Conservation (phyloP, 2,329 filamentous ascomycete genomes). For the Alternaria arbusti region DNA sequence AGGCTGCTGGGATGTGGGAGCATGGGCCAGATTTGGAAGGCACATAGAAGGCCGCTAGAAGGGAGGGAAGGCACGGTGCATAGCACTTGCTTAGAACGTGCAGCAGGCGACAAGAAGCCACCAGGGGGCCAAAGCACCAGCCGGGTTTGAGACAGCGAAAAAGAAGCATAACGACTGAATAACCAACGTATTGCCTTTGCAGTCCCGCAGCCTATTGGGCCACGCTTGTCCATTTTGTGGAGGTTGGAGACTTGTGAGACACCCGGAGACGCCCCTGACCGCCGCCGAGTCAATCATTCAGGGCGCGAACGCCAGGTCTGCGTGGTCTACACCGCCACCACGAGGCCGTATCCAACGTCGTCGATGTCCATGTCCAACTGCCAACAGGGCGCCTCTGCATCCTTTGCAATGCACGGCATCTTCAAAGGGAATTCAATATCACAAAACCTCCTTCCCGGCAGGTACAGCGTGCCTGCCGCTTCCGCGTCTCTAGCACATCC, state of each 20-base stretch:
- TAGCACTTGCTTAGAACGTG: slow-evolving; percentile 23
- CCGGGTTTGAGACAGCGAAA: slow-evolving; percentile 19
- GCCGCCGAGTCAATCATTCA: slow-evolving; percentile 12
- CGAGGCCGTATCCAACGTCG: slow-evolving; percentile 16
- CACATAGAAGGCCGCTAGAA: slow-evolving; percentile 38
- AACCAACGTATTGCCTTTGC: slow-evolving; percentile 16
- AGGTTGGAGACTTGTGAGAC: slow-evolving; percentile 22
- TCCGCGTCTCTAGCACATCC: neutral
- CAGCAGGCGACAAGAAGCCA: slow-evolving; percentile 29
- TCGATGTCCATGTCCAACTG: slow-evolving; percentile 19
- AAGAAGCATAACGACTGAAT: slow-evolving; percentile 14
- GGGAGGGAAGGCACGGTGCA: slow-evolving; percentile 25
- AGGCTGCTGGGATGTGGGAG: slow-evolving; percentile 13
- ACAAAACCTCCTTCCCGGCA: neutral
- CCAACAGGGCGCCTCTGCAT: neutral
- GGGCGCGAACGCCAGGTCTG: slow-evolving; percentile 31
- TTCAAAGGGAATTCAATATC: neutral
- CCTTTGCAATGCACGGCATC: neutral
- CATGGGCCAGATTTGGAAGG: slow-evolving; percentile 26
- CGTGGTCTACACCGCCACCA: slow-evolving; percentile 17
- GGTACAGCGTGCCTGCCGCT: neutral
- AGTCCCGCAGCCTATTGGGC: slow-evolving; percentile 19
- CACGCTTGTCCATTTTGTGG: slow-evolving; percentile 9
- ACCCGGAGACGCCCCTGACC: slow-evolving; percentile 27
- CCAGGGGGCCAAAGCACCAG: slow-evolving; percentile 23